These are phyloP conservation scores for Exophiala bonariae DNA, from an alignment of 2,329 filamentous ascomycete genomes.

Conservation along the genomic window DNA sequence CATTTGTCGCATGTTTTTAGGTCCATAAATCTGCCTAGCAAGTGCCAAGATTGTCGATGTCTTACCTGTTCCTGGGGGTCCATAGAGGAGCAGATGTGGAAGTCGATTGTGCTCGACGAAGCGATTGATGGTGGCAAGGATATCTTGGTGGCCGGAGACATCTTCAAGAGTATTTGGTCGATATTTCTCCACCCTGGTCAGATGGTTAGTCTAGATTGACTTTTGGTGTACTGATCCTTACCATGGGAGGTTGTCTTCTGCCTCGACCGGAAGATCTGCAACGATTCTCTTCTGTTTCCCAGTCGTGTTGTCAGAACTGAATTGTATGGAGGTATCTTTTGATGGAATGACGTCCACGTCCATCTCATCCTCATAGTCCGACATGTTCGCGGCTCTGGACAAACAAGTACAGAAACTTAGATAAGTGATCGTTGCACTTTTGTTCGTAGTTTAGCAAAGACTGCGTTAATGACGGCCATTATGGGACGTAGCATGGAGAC, in stretches of 20 bases:
- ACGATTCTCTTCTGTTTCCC: slow-evolving; percentile 87
- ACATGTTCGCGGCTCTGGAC: slow-evolving; percentile 47
- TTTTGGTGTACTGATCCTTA: slow-evolving; percentile 37
- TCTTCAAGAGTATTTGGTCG: slow-evolving; percentile 84
- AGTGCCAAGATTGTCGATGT: slow-evolving; percentile 95
- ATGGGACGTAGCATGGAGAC: too few species aligned
- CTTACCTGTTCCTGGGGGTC: slow-evolving; percentile 94
- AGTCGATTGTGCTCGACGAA: slow-evolving; percentile 93
- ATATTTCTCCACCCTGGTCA: slow-evolving; percentile 88
- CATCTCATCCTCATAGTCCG: slow-evolving; percentile 65
- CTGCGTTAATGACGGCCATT: too few species aligned
- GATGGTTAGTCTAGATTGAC: background rate
- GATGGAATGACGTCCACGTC: slow-evolving; percentile 61
- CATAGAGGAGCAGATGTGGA: slow-evolving; percentile 94
- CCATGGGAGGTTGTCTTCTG: slow-evolving; percentile 93
- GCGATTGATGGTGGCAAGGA: slow-evolving; percentile 95
- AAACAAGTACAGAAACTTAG: too few species aligned
- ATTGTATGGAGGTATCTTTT: slow-evolving; percentile 57
- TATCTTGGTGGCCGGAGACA: slow-evolving; percentile 95
- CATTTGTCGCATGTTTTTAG: slow-evolving; percentile 94
- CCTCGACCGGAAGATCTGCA: slow-evolving; percentile 89
- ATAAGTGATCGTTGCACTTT: too few species aligned
- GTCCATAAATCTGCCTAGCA: slow-evolving; percentile 87
- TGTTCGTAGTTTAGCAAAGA: too few species aligned
- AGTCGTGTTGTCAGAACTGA: slow-evolving; percentile 70